A percentile compares a stretch with the other conserved stretches of the same genome.
Conservation (phyloP, 345 rosid species). For the Populus nigra region DNA sequence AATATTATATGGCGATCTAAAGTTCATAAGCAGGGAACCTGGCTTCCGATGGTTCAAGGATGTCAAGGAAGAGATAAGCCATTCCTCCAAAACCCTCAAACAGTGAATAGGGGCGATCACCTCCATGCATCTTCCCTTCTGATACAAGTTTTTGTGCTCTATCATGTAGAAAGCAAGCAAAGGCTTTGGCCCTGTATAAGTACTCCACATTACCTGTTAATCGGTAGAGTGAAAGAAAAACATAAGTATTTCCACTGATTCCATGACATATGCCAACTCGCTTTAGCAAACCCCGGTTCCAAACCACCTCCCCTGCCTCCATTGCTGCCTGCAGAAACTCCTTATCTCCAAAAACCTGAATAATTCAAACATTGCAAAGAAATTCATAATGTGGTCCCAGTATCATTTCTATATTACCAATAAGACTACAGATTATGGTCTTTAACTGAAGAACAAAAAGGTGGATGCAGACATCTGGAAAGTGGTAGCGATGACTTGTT, state of each 20-base stretch:
- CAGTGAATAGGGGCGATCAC: constrained; percentile 56
- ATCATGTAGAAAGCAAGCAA: constrained; percentile 61
- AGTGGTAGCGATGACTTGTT: background rate
- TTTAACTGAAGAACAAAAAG: background rate
- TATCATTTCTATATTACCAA: background rate
- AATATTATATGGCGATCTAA: background rate
- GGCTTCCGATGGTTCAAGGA: constrained; percentile 46
- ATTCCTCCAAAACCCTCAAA: constrained; percentile 68
- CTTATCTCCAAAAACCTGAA: constrained; percentile 53
- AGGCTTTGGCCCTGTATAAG: constrained; percentile 59
- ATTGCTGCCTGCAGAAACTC: constrained; percentile 63
- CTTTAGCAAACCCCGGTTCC: constrained; percentile 66
- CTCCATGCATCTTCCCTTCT: constrained; percentile 61
- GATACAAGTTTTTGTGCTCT: constrained; percentile 47
- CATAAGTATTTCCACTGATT: constrained; percentile 59
- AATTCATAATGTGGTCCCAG: background rate
- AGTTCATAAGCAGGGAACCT: constrained; percentile 68
- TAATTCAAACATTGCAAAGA: background rate
- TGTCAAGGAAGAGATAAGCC: constrained; percentile 59
- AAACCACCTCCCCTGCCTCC: constrained; percentile 63
- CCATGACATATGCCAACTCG: constrained; percentile 74
- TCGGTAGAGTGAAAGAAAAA: constrained; percentile 54
- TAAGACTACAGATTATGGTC: background rate
- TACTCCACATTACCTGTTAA: constrained; percentile 45
- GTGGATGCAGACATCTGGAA: background rate